Base-by-base conservation (phyloP, 2,329 filamentous ascomycete species). In the Stromatinia cepivora region DNA sequence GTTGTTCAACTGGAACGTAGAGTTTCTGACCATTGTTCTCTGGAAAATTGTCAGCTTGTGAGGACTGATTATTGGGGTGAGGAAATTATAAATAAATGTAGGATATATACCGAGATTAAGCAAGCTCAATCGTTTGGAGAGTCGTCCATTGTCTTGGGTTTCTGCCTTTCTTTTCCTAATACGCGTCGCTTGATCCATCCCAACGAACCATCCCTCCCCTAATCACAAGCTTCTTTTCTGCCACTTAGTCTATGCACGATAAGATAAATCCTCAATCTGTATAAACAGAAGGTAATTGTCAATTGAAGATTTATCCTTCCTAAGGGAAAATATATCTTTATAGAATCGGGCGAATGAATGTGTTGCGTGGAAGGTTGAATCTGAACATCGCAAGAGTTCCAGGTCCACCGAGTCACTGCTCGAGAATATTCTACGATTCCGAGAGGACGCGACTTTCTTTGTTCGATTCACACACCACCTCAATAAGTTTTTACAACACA, bases 61-160 rank as follows among this genome's bases (percentile, higher is more conserved):
- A 22, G 69, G 67, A 42, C 68, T 50, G 54, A 46, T n/a, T 15
- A 54, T 36, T 28, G 31, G 15, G 66, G 53, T 28, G 58, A 59
- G 66, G 67, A 67, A 59, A 57, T 25, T 46, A 68, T 45, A 66
- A 17, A 59, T 39, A 61, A 65, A 70, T 71, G 62, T 65, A 69
- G 15, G 72, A 62, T 69, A 79, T 83, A 69, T 87, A 95, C 93
- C 91, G 73, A 97, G 82, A 78, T 94, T 93, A 68, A 97, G 85
- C 65, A 92, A 83, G 78, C 92, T 92, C 79, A 97, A 85, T 73
- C 91, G 87, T 82, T 97, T 97, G 59, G 91, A 90, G 72, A 97
- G 85, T 66, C 93, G 90, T 81, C 96, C 87, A 76, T 87, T 88
- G 74, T 87, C 84, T 71, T 86, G 85, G 20, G 80, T 78, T 66